Evolutionary conservation across 2,329 filamentous ascomycete species (phyloP).

Genomic region (Penicillium sp.): DNA sequence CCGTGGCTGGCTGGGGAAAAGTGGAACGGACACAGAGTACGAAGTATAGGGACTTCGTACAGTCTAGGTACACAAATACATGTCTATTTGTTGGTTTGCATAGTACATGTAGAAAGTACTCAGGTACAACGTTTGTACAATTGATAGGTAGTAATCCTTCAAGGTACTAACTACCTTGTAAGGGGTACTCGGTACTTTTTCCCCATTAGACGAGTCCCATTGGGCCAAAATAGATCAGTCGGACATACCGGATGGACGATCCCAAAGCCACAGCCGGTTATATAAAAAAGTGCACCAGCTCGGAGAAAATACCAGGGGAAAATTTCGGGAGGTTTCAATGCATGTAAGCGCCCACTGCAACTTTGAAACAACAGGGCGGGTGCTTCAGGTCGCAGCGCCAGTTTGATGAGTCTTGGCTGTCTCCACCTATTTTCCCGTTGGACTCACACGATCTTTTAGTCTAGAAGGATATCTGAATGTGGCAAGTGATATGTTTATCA

Average conservation of each 20-base stretch:
- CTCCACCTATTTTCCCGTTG: conserved; percentile 14
- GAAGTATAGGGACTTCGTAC: background rate
- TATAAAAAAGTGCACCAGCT: conserved; percentile 10
- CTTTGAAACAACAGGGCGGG: conserved; percentile 37
- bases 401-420: conserved; percentile 34
- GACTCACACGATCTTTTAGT: conserved; percentile 6
- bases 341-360: conserved; percentile 34
- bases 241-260: conserved; percentile 2
- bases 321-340: conserved; percentile 19
- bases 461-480: conserved; percentile 7
- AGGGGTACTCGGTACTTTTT: background rate
- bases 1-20: background rate
- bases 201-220: conserved; percentile 14
- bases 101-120: background rate
- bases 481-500: conserved; percentile 19
- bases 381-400: conserved; percentile 40
- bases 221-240: conserved; percentile 1
- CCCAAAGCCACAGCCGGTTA: conserved; percentile 19
- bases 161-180: background rate
- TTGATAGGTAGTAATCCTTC: background rate
- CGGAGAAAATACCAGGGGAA: conserved; percentile 20
- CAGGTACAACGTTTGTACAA: background rate
- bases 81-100: background rate
- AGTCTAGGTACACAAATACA: background rate
- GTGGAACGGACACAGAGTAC: background rate